Conservation (phyloP, 2,329 filamentous ascomycete species). For the Cytospora leucostoma region DNA sequence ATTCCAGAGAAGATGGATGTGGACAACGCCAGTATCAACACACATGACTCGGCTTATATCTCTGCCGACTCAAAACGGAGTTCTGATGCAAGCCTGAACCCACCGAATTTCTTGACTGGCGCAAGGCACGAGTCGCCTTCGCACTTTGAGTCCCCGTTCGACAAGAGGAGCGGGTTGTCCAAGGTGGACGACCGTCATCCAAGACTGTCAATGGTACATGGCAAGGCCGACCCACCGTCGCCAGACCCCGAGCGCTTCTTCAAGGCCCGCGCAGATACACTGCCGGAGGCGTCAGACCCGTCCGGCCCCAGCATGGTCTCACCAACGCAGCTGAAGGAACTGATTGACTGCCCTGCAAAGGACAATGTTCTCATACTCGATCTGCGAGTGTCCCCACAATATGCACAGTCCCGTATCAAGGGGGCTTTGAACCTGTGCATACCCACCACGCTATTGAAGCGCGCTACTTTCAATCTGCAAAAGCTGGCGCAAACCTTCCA, state of each 20-base stretch:
- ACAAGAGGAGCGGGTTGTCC: slow-evolving; percentile 40
- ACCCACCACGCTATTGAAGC: slow-evolving; percentile 88
- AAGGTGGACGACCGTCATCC: slow-evolving; percentile 54
- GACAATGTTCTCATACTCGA: slow-evolving; percentile 71
- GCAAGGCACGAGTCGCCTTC: slow-evolving; percentile 51
- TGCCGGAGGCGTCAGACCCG: slow-evolving; percentile 52
- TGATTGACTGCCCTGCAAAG: slow-evolving; percentile 49
- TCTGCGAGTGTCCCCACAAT: slow-evolving; percentile 83
- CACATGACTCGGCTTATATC: slow-evolving; percentile 56
- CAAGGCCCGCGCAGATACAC: slow-evolving; percentile 46
- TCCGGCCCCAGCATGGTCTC: slow-evolving; percentile 55
- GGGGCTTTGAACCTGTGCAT: slow-evolving; percentile 93
- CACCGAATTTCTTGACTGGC: slow-evolving; percentile 41
- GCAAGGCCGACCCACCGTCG: slow-evolving; percentile 45
- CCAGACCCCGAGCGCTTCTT: slow-evolving; percentile 35
- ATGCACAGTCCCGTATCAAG: slow-evolving; percentile 69
- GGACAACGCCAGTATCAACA: slow-evolving; percentile 47
- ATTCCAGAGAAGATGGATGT: slow-evolving; percentile 43
- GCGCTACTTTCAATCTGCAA: slow-evolving; percentile 84
- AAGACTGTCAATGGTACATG: slow-evolving; percentile 55
- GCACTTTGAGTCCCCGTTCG: slow-evolving; percentile 42
- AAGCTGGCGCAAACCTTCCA: slow-evolving; percentile 89
- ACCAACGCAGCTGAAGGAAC: slow-evolving; percentile 54
- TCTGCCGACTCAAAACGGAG: slow-evolving; percentile 57
- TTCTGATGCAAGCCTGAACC: slow-evolving; percentile 50